Evolutionary conservation across 352 stramenopile genomes (phyloP).

Genomic region (Phytophthora boehmeriae): DNA sequence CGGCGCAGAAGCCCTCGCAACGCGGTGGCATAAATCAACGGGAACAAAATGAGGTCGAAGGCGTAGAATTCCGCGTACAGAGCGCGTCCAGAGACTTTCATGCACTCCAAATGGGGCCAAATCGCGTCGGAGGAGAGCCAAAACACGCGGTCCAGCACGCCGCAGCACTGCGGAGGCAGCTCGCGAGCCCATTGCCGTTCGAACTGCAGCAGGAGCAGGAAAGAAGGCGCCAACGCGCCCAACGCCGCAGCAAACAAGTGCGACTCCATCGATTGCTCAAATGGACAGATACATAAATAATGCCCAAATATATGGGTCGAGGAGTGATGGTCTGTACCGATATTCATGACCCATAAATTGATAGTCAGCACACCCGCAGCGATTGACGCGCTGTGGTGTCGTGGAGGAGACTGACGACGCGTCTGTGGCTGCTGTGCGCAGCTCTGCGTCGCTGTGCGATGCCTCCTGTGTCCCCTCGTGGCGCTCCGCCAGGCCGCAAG

Average conservation of each 20-base stretch:
- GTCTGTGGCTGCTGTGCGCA: slow-evolving; percentile 24
- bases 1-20: slow-evolving; percentile 33
- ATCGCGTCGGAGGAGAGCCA: slow-evolving; percentile 35
- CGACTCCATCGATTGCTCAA: slow-evolving; percentile 31
- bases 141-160: slow-evolving; percentile 40
- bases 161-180: slow-evolving; percentile 42
- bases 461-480: slow-evolving; percentile 9
- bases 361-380: background rate
- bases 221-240: slow-evolving; percentile 41
- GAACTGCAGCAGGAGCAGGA: slow-evolving; percentile 42
- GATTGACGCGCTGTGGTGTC: too few species aligned
- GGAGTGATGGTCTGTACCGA: background rate
- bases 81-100: slow-evolving; percentile 30
- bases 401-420: slow-evolving; percentile 27
- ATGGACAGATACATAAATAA: background rate
- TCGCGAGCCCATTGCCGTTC: slow-evolving; percentile 35
- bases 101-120: slow-evolving; percentile 44
- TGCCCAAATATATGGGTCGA: background rate
- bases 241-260: slow-evolving; percentile 38
- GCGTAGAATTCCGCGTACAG: slow-evolving; percentile 52
- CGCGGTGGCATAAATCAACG: slow-evolving; percentile 46
- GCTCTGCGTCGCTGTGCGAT: slow-evolving; percentile 39
- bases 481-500: slow-evolving; percentile 18
- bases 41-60: slow-evolving; percentile 58
- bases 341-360: background rate